Base-by-base conservation (phyloP, 2,329 filamentous ascomycete genomes). In the Pseudogymnoascus sp. region DNA sequence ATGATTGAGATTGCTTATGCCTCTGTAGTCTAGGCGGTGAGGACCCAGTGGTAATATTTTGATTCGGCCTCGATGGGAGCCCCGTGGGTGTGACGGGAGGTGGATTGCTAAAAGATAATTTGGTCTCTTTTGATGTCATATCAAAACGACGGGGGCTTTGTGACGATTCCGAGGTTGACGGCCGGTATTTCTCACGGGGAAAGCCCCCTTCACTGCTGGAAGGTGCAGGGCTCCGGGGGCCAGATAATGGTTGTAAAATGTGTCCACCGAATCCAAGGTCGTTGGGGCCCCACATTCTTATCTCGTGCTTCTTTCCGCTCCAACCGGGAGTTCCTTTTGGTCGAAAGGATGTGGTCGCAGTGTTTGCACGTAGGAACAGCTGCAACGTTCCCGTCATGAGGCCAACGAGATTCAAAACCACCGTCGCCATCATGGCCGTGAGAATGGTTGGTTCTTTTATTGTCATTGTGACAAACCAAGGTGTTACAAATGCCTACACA, bases 331-430 rank as follows among this genome's bases (percentile, higher is more conserved):
- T 73, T 79, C 76, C 59, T 77, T 76, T 68, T 78, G 76, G 63
- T 74, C 80, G 75, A 66, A 81, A 79, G 60, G 86, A 84, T 25
- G 82, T 82, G 11, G 82, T 79, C 11, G 82, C 78, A 12, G 81
- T 83, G 67, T 84, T 87, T 2, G 86, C 85, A 67, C 87, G 82
- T 60, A 90, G 78, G 68, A 89, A 87, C 7, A 90, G 76, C 68
- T 89, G 87, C 23, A 89, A 78, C 14, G 85, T 82, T 3, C 86
- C 85, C 14, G 84, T 86, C 71, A 86, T 79, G 14, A 90, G 75
- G 2, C 87, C 88, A 0, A 86, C 86, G 1, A 88, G 78, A 70
- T 89, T 89, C 14, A 85, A 78, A 2, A 86, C 84, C 5, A 90
- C 84, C 14, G 86, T 83, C 25, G 85, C 84, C 42, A 89, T 82